A percentile compares a stretch with the other conserved stretches of the same genome.
Evolutionary conservation across 78 protist genomes (phyloP).

Genomic region (Chrysochromulina tobinii): DNA sequence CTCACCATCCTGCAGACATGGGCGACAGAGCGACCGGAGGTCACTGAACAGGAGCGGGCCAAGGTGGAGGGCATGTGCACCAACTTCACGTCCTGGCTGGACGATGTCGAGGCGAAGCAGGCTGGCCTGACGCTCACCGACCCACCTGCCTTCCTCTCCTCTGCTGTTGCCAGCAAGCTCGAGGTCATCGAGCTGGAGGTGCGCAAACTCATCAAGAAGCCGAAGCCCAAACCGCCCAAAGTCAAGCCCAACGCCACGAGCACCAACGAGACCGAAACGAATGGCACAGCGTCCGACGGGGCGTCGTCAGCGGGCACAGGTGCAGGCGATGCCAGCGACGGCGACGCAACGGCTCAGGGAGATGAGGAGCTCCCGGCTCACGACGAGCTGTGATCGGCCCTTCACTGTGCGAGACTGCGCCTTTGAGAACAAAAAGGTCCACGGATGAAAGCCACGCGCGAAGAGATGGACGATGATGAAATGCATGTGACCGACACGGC

Average conservation of each 20-base stretch:
- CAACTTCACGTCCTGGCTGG: background rate
- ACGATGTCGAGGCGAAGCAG: background rate
- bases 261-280: background rate
- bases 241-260: background rate
- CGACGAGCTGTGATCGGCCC: too few species aligned
- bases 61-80: background rate
- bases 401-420: too few species aligned
- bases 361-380: too few species aligned
- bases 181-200: background rate
- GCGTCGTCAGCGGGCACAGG: background rate
- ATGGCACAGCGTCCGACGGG: background rate
- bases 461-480: too few species aligned
- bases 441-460: too few species aligned
- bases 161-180: background rate
- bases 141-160: background rate
- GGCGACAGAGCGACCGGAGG: constrained; percentile 4
- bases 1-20: background rate
- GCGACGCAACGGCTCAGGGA: background rate
- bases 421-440: too few species aligned
- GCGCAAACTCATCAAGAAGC: constrained; percentile 6
- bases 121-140: background rate
- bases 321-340: background rate
- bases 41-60: background rate
- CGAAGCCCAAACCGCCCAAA: constrained; percentile 8
- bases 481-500: too few species aligned